Evolutionary conservation across 306 rosid genomes (phyloP).

Genomic region (Biancaea sappan): DNA sequence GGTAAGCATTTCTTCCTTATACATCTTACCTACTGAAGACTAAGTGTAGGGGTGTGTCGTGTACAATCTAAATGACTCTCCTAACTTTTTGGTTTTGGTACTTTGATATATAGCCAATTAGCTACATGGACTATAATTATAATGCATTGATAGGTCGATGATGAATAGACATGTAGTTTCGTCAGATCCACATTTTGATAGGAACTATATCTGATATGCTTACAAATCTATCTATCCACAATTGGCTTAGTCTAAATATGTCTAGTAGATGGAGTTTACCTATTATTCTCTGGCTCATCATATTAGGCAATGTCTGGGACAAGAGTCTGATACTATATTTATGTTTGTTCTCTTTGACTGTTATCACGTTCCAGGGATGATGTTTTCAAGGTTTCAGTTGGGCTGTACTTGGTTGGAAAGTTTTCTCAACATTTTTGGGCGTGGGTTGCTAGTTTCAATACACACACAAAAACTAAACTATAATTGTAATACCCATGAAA

Average conservation of each 20-base stretch:
- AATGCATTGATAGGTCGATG: background rate
- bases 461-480: too few species aligned
- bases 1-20: too few species aligned
- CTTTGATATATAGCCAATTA: background rate
- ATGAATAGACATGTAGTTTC: background rate
- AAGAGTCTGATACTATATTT: slow-evolving; percentile 8
- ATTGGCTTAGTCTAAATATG: background rate
- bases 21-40: too few species aligned
- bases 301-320: background rate
- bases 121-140: background rate
- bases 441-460: too few species aligned
- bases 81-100: slow-evolving; percentile 18
- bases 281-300: background rate
- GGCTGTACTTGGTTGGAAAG: slow-evolving; percentile 89
- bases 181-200: background rate
- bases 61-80: background rate
- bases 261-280: background rate
- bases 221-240: too few species aligned
- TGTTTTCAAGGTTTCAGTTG: slow-evolving; percentile 97
- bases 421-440: slow-evolving; percentile 94
- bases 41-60: background rate
- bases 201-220: background rate
- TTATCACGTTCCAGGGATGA: slow-evolving; percentile 93
- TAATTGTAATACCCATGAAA: too few species aligned
- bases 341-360: slow-evolving; percentile 7